Base-by-base conservation (phyloP, 2,329 filamentous ascomycete species). In the Hypoxylon sp. region DNA sequence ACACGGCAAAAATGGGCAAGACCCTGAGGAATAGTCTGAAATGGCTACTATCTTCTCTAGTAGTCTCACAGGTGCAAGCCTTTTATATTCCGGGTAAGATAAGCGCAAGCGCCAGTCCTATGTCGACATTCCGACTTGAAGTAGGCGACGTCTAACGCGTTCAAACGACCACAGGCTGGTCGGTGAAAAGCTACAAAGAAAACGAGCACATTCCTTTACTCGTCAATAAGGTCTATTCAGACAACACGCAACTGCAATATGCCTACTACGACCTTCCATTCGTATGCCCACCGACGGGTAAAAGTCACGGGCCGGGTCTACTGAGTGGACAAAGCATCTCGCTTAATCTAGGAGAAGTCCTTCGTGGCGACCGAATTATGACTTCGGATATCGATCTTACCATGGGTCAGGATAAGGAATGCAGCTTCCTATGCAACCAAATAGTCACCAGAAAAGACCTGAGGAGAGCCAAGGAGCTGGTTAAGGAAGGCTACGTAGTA, bases 151-250 rank as follows among this genome's bases (percentile, higher is more conserved):
- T 65, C 61, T 68, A 50, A 72, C 67, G n/a, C 32, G 27, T 51
- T 29, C 16, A 23, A 43, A 21, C 45, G 45, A 53, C 47, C 52
- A 51, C 69, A 85, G 93, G 93, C 71, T 96, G 91, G 85, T 96
- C 93, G 5, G 89, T 94, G 75, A 91, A 90, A 75, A 93, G 88
- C 74, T 96, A 96, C 77, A 85, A 85, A 70, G 87, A 94, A 69
- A 87, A 88, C 77, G 91, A 96, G 72, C 83, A 88, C 9, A 91
- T 97, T 39, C 93, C 93, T 0, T 84, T 97, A n/a, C 88, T 95
- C 60, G 91, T 96, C 70, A 97, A 97, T 82, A 97, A 97, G 78
- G 90, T 94, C 73, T 96, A 94, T 79, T 96, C 93, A 59, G 93
- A 96, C 79, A 90, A 92, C 74, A 96, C 92, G 6, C 91, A 96